Evolutionary conservation across 2,329 filamentous ascomycete species (phyloP).

Genomic region (Phaeosphaeria sp.): DNA sequence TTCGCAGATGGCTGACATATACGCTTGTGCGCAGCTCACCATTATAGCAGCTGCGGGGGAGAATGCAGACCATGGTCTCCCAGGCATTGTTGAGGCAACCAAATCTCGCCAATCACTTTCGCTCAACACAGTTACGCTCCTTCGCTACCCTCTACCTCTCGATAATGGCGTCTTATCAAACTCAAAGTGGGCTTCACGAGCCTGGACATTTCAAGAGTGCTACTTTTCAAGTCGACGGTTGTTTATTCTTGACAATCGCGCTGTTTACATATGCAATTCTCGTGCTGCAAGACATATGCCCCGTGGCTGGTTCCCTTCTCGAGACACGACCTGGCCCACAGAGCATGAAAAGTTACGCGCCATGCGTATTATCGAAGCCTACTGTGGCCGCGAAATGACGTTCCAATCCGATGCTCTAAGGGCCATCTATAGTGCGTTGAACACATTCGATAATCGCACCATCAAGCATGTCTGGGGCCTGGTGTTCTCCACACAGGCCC

Average conservation of each 20-base stretch:
- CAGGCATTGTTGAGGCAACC: slow-evolving; percentile 1
- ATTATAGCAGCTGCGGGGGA: slow-evolving; percentile 18
- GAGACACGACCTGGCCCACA: background rate
- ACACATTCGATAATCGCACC: background rate
- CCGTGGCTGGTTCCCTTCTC: background rate
- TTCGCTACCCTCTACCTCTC: background rate
- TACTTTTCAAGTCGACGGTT: slow-evolving; percentile 4
- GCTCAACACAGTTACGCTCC: background rate
- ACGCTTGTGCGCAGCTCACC: slow-evolving; percentile 11
- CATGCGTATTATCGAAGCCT: background rate
- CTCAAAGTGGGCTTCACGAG: slow-evolving; percentile 1
- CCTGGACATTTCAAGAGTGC: slow-evolving; percentile 10
- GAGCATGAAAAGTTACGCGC: background rate
- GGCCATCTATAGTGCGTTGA: background rate
- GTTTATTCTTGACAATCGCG: slow-evolving; percentile 1
- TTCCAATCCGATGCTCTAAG: background rate
- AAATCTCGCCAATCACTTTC: background rate
- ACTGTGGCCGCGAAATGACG: background rate
- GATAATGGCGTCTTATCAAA: background rate
- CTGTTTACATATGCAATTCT: background rate
- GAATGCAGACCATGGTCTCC: slow-evolving; percentile 16
- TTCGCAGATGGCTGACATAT: slow-evolving; percentile 14
- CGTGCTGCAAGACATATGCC: background rate
- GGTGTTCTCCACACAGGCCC: background rate
- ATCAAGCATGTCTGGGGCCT: background rate